Conservation (phyloP, 2,329 filamentous ascomycete genomes). For the Laburnicola sp. region DNA sequence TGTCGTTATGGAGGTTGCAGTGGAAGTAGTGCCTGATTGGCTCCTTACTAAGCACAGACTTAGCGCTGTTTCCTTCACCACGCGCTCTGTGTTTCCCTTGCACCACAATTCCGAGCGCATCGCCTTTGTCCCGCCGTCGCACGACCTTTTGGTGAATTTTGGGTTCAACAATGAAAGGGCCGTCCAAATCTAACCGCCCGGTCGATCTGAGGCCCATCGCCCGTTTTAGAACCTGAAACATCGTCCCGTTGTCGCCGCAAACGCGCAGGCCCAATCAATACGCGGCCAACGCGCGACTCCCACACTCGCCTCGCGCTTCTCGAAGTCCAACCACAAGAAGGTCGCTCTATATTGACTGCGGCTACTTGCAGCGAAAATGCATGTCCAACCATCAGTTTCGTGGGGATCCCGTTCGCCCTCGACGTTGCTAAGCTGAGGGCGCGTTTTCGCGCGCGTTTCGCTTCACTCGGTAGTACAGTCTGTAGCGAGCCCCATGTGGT, state of each 20-base stretch:
- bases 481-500: conserved; percentile 23
- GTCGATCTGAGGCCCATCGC: conserved; percentile 24
- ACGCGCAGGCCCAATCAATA: conserved; percentile 40
- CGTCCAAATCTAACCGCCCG: conserved; percentile 33
- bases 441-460: conserved; percentile 45
- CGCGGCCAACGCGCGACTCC: conserved; percentile 29
- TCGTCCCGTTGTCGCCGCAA: conserved; percentile 26
- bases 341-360: conserved; percentile 22
- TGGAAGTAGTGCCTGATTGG: not conserved
- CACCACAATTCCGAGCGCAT: not conserved
- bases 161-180: conserved; percentile 22
- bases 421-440: conserved; percentile 25
- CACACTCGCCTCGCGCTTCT: conserved; percentile 33
- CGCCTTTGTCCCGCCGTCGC: conserved; percentile 2
- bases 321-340: conserved; percentile 22
- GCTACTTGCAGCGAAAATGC: conserved; percentile 14
- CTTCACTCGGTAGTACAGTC: conserved; percentile 20
- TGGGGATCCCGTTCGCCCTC: conserved; percentile 18
- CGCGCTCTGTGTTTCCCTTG: not conserved
- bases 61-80: not conserved
- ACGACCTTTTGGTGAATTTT: conserved; percentile 2
- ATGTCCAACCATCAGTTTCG: conserved; percentile 21
- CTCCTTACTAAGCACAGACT: not conserved
- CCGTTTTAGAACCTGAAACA: conserved; percentile 41
- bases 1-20: not conserved